phyloP scores from a whole-genome alignment of 345 rosid species.

The Eucalyptus sp. region DNA sequence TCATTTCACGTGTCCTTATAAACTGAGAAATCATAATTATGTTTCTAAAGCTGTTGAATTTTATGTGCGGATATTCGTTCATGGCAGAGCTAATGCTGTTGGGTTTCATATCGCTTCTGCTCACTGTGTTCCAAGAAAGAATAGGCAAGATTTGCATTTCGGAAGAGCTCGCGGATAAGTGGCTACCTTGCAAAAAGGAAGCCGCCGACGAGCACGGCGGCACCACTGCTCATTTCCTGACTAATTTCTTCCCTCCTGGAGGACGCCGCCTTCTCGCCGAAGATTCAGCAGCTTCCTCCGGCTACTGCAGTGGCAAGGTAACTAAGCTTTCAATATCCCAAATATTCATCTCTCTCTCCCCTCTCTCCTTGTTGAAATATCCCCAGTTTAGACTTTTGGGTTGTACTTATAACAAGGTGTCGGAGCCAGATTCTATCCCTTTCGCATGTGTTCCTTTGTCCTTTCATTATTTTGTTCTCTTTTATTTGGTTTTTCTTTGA shows the following conservation, averaged over 20 bases:
- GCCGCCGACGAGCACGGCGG: neutral
- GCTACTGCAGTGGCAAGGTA: conserved; percentile 21
- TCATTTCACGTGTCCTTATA: neutral
- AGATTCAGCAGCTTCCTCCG: neutral
- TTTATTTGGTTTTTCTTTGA: neutral
- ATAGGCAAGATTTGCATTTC: conserved; percentile 47
- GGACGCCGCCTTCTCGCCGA: conserved; percentile 48
- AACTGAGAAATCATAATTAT: neutral
- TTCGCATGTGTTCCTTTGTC: neutral
- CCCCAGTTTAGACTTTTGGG: neutral
- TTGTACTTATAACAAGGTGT: neutral
- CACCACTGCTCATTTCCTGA: conserved; percentile 26
- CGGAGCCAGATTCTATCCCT: neutral
- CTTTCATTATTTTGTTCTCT: neutral
- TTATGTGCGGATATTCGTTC: neutral
- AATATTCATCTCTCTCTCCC: neutral
- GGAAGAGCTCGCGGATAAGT: conserved; percentile 19
- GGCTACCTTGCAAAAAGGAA: conserved; percentile 46
- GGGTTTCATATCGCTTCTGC: conserved; percentile 75
- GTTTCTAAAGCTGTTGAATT: neutral
- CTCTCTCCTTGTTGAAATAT: neutral
- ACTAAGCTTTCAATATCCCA: neutral
- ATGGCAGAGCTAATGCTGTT: conserved; percentile 76
- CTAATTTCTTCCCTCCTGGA: conserved; percentile 5
- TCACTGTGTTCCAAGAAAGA: conserved; percentile 44